phyloP scores from a whole-genome alignment of 2,329 filamentous ascomycete genomes.

The Camillea tinctor region DNA sequence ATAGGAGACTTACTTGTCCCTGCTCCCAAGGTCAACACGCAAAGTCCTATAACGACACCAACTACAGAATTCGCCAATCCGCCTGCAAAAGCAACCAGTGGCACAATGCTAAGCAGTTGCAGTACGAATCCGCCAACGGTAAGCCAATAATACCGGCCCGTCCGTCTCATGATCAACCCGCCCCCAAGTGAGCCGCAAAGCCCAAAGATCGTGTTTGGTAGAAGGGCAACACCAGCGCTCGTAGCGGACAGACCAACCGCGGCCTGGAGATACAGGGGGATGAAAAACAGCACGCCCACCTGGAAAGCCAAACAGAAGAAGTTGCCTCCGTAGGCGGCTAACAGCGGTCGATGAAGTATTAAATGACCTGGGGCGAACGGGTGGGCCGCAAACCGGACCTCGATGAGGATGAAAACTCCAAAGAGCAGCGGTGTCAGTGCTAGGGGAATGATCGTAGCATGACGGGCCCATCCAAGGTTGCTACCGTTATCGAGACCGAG shows the following conservation, averaged over 20 bases:
- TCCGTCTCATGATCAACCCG: conserved; percentile 67
- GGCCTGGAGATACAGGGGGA: conserved; percentile 78
- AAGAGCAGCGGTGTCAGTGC: conserved; percentile 58
- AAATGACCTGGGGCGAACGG: conserved; percentile 75
- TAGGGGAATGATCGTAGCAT: conserved; percentile 57
- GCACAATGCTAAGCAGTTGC: conserved; percentile 52
- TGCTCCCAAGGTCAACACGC: conserved; percentile 43
- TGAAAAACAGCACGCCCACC: conserved; percentile 63
- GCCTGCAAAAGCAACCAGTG: conserved; percentile 59
- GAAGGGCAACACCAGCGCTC: conserved; percentile 60
- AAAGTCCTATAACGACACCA: conserved; percentile 57
- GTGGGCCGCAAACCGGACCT: conserved; percentile 64
- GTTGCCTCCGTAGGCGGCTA: conserved; percentile 69
- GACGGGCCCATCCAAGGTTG: conserved; percentile 66
- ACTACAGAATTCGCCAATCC: conserved; percentile 45
- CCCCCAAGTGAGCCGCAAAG: conserved; percentile 64
- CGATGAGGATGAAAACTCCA: conserved; percentile 65
- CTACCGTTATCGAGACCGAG: conserved; percentile 71
- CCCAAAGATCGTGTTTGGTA: conserved; percentile 63
- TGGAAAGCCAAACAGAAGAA: conserved; percentile 66
- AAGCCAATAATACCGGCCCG: conserved; percentile 69
- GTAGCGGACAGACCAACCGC: conserved; percentile 64
- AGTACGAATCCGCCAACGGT: conserved; percentile 57
- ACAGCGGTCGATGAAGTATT: conserved; percentile 64
- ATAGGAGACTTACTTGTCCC: conserved; percentile 33